A percentile compares a stretch with the other conserved stretches of the same genome.
Conservation (phyloP, 2,329 filamentous ascomycete genomes). For the Apiospora phragmitis region DNA sequence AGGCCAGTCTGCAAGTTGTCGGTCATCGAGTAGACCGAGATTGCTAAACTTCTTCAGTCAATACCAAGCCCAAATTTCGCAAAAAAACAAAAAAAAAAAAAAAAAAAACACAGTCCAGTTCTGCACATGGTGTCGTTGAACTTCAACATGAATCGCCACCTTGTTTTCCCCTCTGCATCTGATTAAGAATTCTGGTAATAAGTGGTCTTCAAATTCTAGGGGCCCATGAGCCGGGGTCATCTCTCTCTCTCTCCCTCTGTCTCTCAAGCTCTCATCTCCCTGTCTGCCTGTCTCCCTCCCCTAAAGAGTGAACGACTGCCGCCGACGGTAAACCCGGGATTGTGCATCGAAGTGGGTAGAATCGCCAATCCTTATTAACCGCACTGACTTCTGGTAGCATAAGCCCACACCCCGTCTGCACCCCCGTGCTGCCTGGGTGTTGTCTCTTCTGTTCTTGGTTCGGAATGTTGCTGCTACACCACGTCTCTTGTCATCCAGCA, state of each 20-base stretch:
- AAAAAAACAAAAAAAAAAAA: too few species aligned
- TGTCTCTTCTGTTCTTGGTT: not conserved
- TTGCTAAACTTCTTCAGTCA: not conserved
- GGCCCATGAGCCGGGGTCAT: not conserved
- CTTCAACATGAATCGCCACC: not conserved
- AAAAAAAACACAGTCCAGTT: too few species aligned
- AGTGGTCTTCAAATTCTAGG: not conserved
- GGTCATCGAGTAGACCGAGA: not conserved
- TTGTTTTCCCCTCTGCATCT: not conserved
- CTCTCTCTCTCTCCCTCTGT: not conserved
- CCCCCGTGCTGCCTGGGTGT: not conserved
- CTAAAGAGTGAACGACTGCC: not conserved
- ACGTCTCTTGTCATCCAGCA: not conserved
- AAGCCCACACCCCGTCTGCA: not conserved
- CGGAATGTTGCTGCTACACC: not conserved
- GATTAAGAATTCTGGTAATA: not conserved
- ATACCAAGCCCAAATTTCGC: not conserved
- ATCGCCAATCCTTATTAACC: not conserved
- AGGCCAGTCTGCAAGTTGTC: not conserved
- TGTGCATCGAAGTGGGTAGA: not conserved
- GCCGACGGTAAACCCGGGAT: not conserved
- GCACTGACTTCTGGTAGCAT: not conserved
- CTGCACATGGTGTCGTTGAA: too few species aligned
- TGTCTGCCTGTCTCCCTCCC: too few species aligned
- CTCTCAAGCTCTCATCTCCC: not conserved